phyloP scores from a whole-genome alignment of 2,329 filamentous ascomycete species.

The Aschersonia sp. region DNA sequence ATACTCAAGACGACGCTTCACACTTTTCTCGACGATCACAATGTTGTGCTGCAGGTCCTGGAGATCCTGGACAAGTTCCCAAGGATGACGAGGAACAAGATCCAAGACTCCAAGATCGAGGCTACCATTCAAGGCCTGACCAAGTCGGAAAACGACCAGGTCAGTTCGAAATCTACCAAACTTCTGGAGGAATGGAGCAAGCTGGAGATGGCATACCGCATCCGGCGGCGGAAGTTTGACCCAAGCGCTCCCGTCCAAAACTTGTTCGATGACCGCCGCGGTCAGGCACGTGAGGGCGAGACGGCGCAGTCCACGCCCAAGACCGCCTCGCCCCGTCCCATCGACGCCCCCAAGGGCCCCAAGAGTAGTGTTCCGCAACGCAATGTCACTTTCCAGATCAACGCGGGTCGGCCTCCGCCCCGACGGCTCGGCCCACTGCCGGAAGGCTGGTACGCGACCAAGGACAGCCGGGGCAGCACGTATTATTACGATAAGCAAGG shows the following conservation, averaged over 20 bases:
- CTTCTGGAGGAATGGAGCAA: constrained; percentile 79
- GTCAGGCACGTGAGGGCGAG: constrained; percentile 26
- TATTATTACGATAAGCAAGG: constrained; percentile 81
- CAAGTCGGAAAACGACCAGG: constrained; percentile 55
- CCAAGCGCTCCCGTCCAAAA: constrained; percentile 44
- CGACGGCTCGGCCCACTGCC: constrained; percentile 46
- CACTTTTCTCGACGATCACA: constrained; percentile 77
- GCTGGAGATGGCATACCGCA: constrained; percentile 80
- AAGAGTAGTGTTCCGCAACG: constrained; percentile 45
- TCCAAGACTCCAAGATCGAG: constrained; percentile 91
- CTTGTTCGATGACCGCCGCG: constrained; percentile 48
- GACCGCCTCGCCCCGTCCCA: constrained; percentile 26
- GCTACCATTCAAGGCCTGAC: constrained; percentile 57
- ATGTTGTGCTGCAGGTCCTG: constrained; percentile 77
- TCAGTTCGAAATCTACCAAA: constrained; percentile 54
- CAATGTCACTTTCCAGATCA: constrained; percentile 34
- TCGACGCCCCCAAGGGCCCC: constrained; percentile 41
- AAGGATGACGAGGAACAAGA: constrained; percentile 89
- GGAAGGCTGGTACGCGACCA: constrained; percentile 72
- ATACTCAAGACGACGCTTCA: constrained; percentile 79
- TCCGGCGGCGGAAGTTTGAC: constrained; percentile 77
- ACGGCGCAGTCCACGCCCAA: constrained; percentile 21
- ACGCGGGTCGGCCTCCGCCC: constrained; percentile 35
- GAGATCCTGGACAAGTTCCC: constrained; percentile 82
- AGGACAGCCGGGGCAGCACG: constrained; percentile 51